phyloP scores from a whole-genome alignment of 352 stramenopile genomes.

The Pythium periplocum region DNA sequence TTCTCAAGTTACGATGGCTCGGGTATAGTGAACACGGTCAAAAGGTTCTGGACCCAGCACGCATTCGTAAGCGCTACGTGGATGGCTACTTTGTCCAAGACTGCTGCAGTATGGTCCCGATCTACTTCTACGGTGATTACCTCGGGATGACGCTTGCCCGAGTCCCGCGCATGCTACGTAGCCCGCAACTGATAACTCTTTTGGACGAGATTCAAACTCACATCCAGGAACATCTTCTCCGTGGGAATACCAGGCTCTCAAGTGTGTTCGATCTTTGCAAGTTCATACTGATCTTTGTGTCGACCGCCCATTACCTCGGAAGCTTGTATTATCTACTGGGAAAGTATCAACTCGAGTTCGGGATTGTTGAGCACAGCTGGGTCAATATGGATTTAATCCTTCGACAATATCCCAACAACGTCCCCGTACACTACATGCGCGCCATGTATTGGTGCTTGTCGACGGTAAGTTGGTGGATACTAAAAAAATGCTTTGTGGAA shows the following conservation, averaged over 20 bases:
- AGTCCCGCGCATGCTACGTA: slow-evolving; percentile 19
- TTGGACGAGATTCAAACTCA: slow-evolving; percentile 19
- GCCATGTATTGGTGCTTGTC: slow-evolving; percentile 78
- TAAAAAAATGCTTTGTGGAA: too few relatives aligned
- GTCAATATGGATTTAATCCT: slow-evolving; percentile 52
- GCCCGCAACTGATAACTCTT: slow-evolving; percentile 17
- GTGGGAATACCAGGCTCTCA: slow-evolving; percentile 16
- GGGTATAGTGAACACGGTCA: slow-evolving; percentile 19
- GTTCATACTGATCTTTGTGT: slow-evolving; percentile 26
- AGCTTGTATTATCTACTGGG: slow-evolving; percentile 27
- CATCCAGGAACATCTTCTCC: slow-evolving; percentile 20
- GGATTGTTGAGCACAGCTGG: slow-evolving; percentile 33
- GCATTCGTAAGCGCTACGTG: slow-evolving; percentile 19
- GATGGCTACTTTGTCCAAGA: slow-evolving; percentile 17
- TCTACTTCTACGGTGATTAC: slow-evolving; percentile 16
- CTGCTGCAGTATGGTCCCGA: slow-evolving; percentile 25
- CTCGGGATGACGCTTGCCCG: slow-evolving; percentile 17
- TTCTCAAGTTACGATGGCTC: slow-evolving; percentile 13
- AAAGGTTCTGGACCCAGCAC: slow-evolving; percentile 14
- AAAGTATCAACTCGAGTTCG: slow-evolving; percentile 14
- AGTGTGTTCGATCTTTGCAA: slow-evolving; percentile 26
- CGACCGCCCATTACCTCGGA: slow-evolving; percentile 21
- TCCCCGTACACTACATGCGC: slow-evolving; percentile 60
- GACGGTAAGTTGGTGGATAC: slow-evolving; percentile 29
- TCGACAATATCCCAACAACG: slow-evolving; percentile 38